A percentile compares a stretch with the other conserved stretches of the same genome.
phyloP scores from a whole-genome alignment of 352 stramenopile species.

The Globisporangium parvum region DNA sequence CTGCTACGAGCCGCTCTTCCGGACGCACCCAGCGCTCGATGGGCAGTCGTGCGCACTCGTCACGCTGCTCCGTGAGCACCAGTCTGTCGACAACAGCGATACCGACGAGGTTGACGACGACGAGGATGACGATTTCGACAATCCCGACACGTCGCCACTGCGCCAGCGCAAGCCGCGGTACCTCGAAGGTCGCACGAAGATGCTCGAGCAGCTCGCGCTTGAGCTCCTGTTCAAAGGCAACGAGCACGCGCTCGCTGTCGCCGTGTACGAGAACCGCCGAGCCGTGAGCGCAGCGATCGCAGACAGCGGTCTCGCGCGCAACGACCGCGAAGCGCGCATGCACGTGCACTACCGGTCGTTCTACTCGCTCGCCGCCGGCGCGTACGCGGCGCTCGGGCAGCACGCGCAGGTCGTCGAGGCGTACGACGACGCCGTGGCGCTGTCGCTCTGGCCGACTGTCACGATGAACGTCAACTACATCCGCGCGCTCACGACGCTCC shows the following conservation, averaged over 20 bases:
- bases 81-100: background rate
- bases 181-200: conserved; percentile 9
- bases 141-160: too few relatives aligned
- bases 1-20: conserved; percentile 14
- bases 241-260: conserved; percentile 7
- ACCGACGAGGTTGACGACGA: background rate
- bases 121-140: too few relatives aligned
- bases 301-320: conserved; percentile 4
- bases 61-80: background rate
- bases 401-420: conserved; percentile 6
- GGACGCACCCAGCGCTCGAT: conserved; percentile 7
- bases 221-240: conserved; percentile 7
- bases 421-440: conserved; percentile 4
- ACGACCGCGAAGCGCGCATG: conserved; percentile 10
- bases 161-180: conserved; percentile 1
- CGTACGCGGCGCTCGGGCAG: conserved; percentile 6
- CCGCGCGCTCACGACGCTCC: conserved; percentile 10
- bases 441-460: conserved; percentile 10
- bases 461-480: conserved; percentile 16
- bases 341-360: conserved; percentile 13
- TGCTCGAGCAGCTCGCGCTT: conserved; percentile 14
- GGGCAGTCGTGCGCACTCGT: background rate
- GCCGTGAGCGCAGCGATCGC: conserved; percentile 1
- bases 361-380: conserved; percentile 12
- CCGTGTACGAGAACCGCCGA: conserved; percentile 12